Base-by-base conservation (phyloP, 2,329 filamentous ascomycete genomes). In the Colletotrichum trifolii region DNA sequence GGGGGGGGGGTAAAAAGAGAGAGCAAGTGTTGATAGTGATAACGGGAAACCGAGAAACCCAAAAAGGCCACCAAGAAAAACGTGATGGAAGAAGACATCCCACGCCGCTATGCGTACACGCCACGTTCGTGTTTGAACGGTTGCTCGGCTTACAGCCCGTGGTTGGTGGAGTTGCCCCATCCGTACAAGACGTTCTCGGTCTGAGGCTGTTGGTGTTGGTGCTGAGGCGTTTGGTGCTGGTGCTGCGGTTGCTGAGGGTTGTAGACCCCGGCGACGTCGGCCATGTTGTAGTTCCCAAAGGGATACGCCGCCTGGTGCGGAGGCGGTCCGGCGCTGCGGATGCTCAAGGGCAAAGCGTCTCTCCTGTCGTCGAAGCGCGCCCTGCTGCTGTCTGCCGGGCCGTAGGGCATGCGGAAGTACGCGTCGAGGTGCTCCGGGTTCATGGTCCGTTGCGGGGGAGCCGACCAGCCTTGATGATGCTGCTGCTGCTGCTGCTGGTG, bases 201-300 rank as follows among this genome's bases (percentile, higher is more conserved):
- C 13, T 39, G 54, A 12, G 35, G 57, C 46, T 39, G 58, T 13
- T 15, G 52, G 4, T 12, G 25, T n/a, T 45, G 40, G 17, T 17
- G 39, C 25, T 54, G 52, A 25, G 17, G 38, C 33, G 10, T 6
- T 36, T 58, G 55, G n/a, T 58, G 55, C 36, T 58, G 45, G 25
- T 49, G 46, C 54, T 57, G 40, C 8, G 45, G 50, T 13, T 43
- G 53, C 12, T 43, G 54, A 42, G 40, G 54, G 35, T 43, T 47
- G 45, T 67, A 68, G 33, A 66, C 57, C 3, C 63, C 63, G 13
- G 49, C 54, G 1, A 68, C 64, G 39, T 68, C 63, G 25, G 38
- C 36, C 48, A 68, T 50, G 63, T 34, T 48, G 46, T 63, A 68
- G 10, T 45, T 25, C 7, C 60, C n/a, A 1, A 68, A 38, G 10